phyloP scores from a whole-genome alignment of 148 eudicot species.

The Fagopyrum tataricum region DNA sequence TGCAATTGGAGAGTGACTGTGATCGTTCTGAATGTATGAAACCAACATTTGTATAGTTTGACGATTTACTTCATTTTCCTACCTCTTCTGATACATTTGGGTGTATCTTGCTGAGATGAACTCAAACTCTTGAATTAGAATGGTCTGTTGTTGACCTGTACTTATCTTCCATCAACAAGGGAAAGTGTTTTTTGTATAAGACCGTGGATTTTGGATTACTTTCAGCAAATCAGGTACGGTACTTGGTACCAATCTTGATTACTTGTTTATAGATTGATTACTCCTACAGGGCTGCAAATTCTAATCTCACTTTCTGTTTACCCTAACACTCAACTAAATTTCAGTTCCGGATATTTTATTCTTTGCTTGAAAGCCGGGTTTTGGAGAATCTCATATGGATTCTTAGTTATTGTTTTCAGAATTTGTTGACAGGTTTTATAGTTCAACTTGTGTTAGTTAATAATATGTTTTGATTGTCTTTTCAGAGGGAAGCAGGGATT shows the following conservation, averaged over 20 bases:
- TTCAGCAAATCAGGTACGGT: too few relatives aligned
- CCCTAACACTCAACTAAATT: not conserved
- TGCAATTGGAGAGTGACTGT: not conserved
- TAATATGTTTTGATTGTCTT: not conserved
- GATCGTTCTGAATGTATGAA: not conserved
- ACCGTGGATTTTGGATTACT: too few relatives aligned
- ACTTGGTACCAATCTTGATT: too few relatives aligned
- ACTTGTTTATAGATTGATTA: too few relatives aligned
- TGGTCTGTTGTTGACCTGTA: too few relatives aligned
- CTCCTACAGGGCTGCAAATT: too few relatives aligned
- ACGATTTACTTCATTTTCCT: not conserved
- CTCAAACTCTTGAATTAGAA: too few relatives aligned
- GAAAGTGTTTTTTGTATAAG: too few relatives aligned
- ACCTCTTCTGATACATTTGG: not conserved
- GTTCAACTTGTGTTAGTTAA: too few relatives aligned
- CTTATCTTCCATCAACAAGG: too few relatives aligned
- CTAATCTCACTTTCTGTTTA: too few relatives aligned
- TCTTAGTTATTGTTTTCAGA: not conserved
- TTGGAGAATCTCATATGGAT: not conserved
- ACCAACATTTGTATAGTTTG: not conserved
- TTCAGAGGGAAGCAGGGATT: conserved; percentile 4
- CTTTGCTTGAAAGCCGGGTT: not conserved
- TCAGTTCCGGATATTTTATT: not conserved
- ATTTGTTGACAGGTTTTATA: not conserved
- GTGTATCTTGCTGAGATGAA: too few relatives aligned